Percentiles rank a stretch among this genome's conserved stretches.
These are phyloP conservation scores for Byssochlamys sp. DNA, from an alignment of 2,329 filamentous ascomycete species.

Conservation along the genomic window DNA sequence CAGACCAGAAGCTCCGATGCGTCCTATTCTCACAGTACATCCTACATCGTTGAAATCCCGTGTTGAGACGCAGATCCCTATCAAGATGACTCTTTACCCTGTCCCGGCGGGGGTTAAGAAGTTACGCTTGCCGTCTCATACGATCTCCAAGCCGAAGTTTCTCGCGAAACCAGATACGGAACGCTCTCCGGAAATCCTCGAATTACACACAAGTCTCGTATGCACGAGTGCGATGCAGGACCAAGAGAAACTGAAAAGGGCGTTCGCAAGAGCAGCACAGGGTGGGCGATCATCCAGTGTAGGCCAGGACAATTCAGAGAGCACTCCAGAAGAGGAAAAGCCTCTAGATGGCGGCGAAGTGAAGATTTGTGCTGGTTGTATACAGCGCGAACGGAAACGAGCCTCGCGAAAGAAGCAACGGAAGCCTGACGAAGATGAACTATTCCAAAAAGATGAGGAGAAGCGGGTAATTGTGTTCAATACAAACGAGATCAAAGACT, in stretches of 20 bases:
- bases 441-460: conserved; percentile 71
- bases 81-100: conserved; percentile 67
- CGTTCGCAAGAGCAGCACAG: conserved; percentile 52
- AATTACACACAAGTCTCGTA: conserved; percentile 71
- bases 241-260: conserved; percentile 54
- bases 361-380: conserved; percentile 82
- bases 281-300: conserved; percentile 32
- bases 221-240: conserved; percentile 88
- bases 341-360: conserved; percentile 88
- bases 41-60: conserved; percentile 71
- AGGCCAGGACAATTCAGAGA: conserved; percentile 35
- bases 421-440: conserved; percentile 82
- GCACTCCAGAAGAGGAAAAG: conserved; percentile 57
- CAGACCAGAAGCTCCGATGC: conserved; percentile 23
- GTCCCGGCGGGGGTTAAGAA: conserved; percentile 67
- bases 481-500: conserved; percentile 75
- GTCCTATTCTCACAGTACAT: conserved; percentile 48
- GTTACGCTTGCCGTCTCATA: conserved; percentile 77
- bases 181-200: conserved; percentile 62
- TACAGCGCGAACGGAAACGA: conserved; percentile 80
- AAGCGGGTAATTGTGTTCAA: conserved; percentile 85
- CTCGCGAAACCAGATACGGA: conserved; percentile 62
- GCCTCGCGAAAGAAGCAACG: conserved; percentile 87
- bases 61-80: conserved; percentile 91
- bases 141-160: conserved; percentile 88